Base-by-base conservation (phyloP, 1,139 yeast species). In the Geotrichum reessii region DNA sequence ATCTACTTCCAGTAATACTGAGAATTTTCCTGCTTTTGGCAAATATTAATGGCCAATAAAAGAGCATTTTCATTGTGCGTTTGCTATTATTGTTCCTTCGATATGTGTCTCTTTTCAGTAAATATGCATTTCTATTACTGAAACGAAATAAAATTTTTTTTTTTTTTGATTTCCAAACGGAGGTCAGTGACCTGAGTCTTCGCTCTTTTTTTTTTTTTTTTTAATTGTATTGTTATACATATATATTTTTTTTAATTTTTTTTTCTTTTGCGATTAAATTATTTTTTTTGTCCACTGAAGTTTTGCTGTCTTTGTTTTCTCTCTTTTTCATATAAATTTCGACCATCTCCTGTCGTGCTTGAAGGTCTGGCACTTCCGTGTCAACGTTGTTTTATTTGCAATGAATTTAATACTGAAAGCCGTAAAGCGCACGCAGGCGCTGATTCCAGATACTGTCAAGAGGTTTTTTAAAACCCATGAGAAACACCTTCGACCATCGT, bases 61-160 rank as follows among this genome's bases (percentile, higher is more conserved):
- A 25, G 7, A 7, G 28, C 28, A 7, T 25, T 25, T 25, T 25
- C 28, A 25, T 40, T 7, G 17, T 17, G 46, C 11, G 46, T 40
- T 46, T 46, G 6, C 24, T 46, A 19, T 19, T 46, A 19, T 46
- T 46, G n/a, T 37, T 37, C 5, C 11, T 37, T 40, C 17, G 21
- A 40, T 40, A 11, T 17, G 19, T 19, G 12, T 19, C 24, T 19
- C 24, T 46, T 17, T 46, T 46, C 11, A 4, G 21, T 46, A 19
- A 8, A 9, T 19, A 2, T 46, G 21, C 25, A 46, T 12, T 22
- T 46, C 25, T 46, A 46, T 46, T 14, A 46, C 7, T 8, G 6
- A 46, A 21, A 24, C 31, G 50, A 48, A 24, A 48, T 55, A 55
- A 12, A 50, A n/a, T n/a, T n/a, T n/a, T n/a, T 54, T 46, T 55